phyloP scores from a whole-genome alignment of 345 rosid species.

The Gossypium ekmanianum region DNA sequence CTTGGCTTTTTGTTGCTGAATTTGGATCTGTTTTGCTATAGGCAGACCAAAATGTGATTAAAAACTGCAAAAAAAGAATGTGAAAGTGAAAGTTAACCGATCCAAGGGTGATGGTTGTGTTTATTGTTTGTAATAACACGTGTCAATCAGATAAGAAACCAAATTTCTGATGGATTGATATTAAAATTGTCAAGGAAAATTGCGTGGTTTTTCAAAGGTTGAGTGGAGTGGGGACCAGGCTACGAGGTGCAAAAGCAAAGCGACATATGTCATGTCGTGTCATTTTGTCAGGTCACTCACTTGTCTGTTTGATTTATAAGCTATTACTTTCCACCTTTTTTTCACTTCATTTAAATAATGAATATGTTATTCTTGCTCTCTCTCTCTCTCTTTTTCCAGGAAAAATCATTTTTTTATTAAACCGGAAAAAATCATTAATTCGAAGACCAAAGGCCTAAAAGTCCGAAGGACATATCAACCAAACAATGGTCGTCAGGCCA shows the following conservation, averaged over 20 bases:
- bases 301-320: background rate
- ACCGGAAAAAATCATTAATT: no score
- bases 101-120: background rate
- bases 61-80: background rate
- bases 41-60: background rate
- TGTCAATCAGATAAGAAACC: background rate
- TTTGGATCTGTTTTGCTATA: background rate
- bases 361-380: no score
- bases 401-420: no score
- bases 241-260: no score
- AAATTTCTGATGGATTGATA: background rate
- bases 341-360: background rate
- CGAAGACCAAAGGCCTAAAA: no score
- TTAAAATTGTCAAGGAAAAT: background rate
- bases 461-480: no score
- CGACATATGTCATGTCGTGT: background rate
- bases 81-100: conserved; percentile 1
- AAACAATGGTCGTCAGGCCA: no score
- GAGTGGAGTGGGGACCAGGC: no score
- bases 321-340: background rate
- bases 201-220: background rate
- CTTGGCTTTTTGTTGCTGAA: background rate
- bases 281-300: background rate
- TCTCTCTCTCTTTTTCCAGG: no score
- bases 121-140: background rate